These are phyloP conservation scores for Pulveroboletus sp. DNA, from an alignment of 768 basidiomycete species.

Conservation along the genomic window DNA sequence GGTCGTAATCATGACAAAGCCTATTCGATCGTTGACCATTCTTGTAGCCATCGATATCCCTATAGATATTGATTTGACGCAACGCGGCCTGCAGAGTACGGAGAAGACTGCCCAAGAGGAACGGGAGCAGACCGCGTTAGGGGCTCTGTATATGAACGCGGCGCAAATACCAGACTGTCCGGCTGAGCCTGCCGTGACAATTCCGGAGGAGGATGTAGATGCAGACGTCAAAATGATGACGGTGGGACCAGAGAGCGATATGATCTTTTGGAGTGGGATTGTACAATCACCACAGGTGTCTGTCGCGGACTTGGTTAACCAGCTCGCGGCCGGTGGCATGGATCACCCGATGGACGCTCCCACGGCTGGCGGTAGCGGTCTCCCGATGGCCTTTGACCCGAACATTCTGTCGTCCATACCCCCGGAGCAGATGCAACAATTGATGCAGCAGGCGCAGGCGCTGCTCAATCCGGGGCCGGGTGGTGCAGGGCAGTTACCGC, in stretches of 20 bases:
- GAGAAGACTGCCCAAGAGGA: conserved; percentile 73
- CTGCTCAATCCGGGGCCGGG: conserved; percentile 30
- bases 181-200: conserved; percentile 58
- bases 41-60: conserved; percentile 62
- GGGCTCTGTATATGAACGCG: conserved; percentile 68
- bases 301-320: conserved; percentile 70
- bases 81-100: conserved; percentile 64
- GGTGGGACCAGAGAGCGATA: conserved; percentile 64
- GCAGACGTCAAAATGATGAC: conserved; percentile 62
- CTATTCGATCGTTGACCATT: conserved; percentile 21
- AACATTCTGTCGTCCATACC: conserved; percentile 40
- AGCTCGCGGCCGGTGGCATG: conserved; percentile 49
- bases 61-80: conserved; percentile 47
- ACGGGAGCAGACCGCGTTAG: conserved; percentile 74
- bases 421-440: conserved; percentile 63
- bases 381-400: conserved; percentile 41
- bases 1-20: conserved; percentile 10
- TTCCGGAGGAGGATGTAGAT: conserved; percentile 71
- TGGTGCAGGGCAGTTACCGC: conserved; percentile 29
- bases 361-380: conserved; percentile 27
- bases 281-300: conserved; percentile 35
- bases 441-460: conserved; percentile 46
- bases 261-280: conserved; percentile 58
- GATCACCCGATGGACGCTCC: conserved; percentile 39
- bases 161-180: conserved; percentile 78